Evolutionary conservation across 2,329 filamentous ascomycete genomes (phyloP).

Genomic region (Colletotrichum trifolii): DNA sequence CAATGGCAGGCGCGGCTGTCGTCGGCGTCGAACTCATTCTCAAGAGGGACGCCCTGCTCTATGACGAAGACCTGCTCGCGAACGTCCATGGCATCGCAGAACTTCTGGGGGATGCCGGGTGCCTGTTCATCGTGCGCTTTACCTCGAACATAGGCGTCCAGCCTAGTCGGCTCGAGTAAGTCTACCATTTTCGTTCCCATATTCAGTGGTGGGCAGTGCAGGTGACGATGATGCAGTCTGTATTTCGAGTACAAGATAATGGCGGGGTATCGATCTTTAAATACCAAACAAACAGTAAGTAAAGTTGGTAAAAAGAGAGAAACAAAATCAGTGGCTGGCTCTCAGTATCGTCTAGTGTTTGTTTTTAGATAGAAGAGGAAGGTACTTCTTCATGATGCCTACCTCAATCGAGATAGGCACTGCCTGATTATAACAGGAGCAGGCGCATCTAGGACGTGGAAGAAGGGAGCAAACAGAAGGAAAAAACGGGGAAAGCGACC

Average conservation of each 20-base stretch:
- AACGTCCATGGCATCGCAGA: constrained; percentile 73
- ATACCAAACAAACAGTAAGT: not conserved
- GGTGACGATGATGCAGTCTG: not conserved
- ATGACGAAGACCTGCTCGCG: constrained; percentile 70
- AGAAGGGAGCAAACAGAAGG: constrained; percentile 11
- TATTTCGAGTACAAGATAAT: not conserved
- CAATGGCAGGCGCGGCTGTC: constrained; percentile 86
- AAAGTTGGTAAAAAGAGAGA: too few relatives aligned
- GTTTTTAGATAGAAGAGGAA: too few relatives aligned
- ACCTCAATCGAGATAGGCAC: constrained; percentile 3
- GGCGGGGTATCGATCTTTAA: not conserved
- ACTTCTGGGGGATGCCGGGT: constrained; percentile 60
- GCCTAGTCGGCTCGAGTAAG: constrained; percentile 59
- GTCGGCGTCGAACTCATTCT: constrained; percentile 83
- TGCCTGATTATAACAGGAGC: constrained; percentile 5
- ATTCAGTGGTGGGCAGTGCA: constrained; percentile 18
- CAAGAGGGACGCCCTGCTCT: constrained; percentile 68
- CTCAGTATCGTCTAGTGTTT: too few relatives aligned
- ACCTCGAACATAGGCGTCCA: constrained; percentile 58
- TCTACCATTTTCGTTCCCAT: constrained; percentile 64
- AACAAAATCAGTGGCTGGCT: too few relatives aligned
- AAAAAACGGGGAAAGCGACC: constrained; percentile 22
- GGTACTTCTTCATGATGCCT: not conserved
- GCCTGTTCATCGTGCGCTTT: constrained; percentile 56
- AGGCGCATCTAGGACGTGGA: not conserved